Evolutionary conservation across 768 basidiomycete species (phyloP).

Genomic region (Termitomyces eurrhizus): DNA sequence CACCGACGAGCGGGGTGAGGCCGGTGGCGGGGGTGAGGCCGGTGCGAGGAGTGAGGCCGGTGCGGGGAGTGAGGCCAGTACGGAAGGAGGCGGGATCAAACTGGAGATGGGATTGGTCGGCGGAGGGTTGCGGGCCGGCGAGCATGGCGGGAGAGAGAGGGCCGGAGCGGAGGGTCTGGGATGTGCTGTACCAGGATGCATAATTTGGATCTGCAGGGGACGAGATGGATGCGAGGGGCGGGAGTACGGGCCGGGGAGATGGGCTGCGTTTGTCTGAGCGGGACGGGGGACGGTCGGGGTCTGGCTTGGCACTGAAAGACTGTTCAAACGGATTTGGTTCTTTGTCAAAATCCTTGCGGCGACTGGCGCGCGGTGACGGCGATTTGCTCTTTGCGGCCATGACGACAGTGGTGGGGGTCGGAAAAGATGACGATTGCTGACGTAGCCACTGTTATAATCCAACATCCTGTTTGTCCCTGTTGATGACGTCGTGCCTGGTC

Average conservation of each 20-base stretch:
- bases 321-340: slow-evolving; percentile 96
- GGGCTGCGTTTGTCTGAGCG: slow-evolving; percentile 31
- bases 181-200: slow-evolving; percentile 56
- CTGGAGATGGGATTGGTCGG: slow-evolving; percentile 25
- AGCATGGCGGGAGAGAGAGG: slow-evolving; percentile 97
- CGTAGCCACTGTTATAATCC: slow-evolving; percentile 44
- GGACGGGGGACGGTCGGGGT: slow-evolving; percentile 29
- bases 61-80: slow-evolving; percentile 34
- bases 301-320: slow-evolving; percentile 64
- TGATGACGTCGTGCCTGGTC: slow-evolving; percentile 17
- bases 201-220: slow-evolving; percentile 63
- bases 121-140: slow-evolving; percentile 68
- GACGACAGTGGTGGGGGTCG: slow-evolving; percentile 22
- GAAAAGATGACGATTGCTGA: slow-evolving; percentile 48
- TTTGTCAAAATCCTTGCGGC: slow-evolving; percentile 63
- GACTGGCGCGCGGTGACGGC: slow-evolving; percentile 27
- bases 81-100: slow-evolving; percentile 13
- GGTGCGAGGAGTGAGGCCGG: slow-evolving; percentile 83
- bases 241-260: slow-evolving; percentile 67
- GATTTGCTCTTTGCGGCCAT: slow-evolving; percentile 40
- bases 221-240: slow-evolving; percentile 75
- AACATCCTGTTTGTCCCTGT: slow-evolving; percentile 32
- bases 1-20: slow-evolving; percentile 76
- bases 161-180: slow-evolving; percentile 78
- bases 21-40: slow-evolving; percentile 76